A percentile compares a stretch with the other conserved stretches of the same genome.
phyloP scores from a whole-genome alignment of 192 early-diverging fungal species.

The Dissophora globulifera region DNA sequence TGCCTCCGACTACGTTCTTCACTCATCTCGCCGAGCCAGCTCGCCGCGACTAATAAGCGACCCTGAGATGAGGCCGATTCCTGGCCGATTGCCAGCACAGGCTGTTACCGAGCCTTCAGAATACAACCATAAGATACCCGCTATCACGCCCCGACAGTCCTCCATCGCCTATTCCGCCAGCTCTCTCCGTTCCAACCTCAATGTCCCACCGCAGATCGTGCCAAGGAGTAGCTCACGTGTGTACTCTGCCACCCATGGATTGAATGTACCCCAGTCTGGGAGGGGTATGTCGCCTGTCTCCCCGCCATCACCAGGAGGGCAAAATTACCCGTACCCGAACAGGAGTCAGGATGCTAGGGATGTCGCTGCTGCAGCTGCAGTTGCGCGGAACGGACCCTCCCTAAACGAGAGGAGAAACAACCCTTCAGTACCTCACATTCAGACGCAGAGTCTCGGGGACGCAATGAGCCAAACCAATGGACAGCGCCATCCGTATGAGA shows the following conservation, averaged over 20 bases:
- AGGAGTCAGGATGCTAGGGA: conserved; percentile 14
- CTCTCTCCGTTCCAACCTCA: conserved; percentile 29
- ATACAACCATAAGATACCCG: conserved; percentile 37
- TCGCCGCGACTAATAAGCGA: conserved; percentile 39
- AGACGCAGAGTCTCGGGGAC: conserved; percentile 31
- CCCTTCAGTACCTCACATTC: conserved; percentile 46
- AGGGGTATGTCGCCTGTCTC: conserved; percentile 49
- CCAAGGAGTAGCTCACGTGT: conserved; percentile 42
- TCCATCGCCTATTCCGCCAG: conserved; percentile 45
- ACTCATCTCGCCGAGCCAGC: not conserved
- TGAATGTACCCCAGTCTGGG: conserved; percentile 35
- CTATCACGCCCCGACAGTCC: conserved; percentile 39
- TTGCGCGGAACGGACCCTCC: conserved; percentile 30
- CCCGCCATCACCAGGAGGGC: conserved; percentile 34
- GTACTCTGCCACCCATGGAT: conserved; percentile 40
- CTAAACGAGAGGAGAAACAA: conserved; percentile 44
- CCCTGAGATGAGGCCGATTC: conserved; percentile 22
- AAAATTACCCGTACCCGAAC: conserved; percentile 9
- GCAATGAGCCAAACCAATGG: conserved; percentile 9
- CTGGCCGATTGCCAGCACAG: conserved; percentile 25
- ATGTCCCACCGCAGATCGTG: conserved; percentile 40
- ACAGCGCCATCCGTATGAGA: conserved; percentile 15
- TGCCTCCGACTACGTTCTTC: conserved; percentile 1
- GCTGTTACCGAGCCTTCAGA: conserved; percentile 39
- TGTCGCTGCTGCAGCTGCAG: not conserved